Evolutionary conservation across 176 grass and related monocot species (phyloP).

Genomic region (Elaeis guineensis): DNA sequence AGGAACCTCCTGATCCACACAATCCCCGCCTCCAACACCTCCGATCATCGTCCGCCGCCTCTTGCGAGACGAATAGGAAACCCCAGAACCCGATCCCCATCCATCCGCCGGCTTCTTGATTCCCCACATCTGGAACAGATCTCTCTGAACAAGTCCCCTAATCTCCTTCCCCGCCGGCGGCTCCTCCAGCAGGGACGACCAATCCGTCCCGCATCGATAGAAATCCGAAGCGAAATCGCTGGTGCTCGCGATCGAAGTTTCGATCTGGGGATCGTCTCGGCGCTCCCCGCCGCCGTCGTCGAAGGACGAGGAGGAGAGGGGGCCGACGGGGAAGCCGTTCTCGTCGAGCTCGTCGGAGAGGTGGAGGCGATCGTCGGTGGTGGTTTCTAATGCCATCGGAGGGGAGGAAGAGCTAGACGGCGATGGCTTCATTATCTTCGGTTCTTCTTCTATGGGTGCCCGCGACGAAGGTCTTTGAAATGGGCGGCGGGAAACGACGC

Average conservation of each 20-base stretch:
- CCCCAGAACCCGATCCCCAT: not conserved
- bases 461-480: conserved; percentile 20
- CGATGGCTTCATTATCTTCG: not conserved
- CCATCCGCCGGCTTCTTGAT: conserved; percentile 23
- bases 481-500: conserved; percentile 20
- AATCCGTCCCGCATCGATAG: conserved; percentile 52
- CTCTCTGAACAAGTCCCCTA: conserved; percentile 35
- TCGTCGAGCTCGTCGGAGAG: conserved; percentile 27
- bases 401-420: not conserved
- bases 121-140: conserved; percentile 62
- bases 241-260: not conserved
- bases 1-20: not conserved
- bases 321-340: conserved; percentile 29
- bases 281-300: not conserved
- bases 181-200: conserved; percentile 28
- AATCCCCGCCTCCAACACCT: not conserved
- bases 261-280: not conserved
- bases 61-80: not conserved
- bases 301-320: conserved; percentile 2
- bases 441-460: not conserved
- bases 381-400: conserved; percentile 30
- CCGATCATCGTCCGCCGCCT: conserved; percentile 4
- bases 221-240: conserved; percentile 44
- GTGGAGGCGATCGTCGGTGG: not conserved
- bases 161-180: not conserved